Percentiles rank a stretch among this genome's conserved stretches.
phyloP scores from a whole-genome alignment of 2,329 filamentous ascomycete species.

The Microthyrium microscopicum region DNA sequence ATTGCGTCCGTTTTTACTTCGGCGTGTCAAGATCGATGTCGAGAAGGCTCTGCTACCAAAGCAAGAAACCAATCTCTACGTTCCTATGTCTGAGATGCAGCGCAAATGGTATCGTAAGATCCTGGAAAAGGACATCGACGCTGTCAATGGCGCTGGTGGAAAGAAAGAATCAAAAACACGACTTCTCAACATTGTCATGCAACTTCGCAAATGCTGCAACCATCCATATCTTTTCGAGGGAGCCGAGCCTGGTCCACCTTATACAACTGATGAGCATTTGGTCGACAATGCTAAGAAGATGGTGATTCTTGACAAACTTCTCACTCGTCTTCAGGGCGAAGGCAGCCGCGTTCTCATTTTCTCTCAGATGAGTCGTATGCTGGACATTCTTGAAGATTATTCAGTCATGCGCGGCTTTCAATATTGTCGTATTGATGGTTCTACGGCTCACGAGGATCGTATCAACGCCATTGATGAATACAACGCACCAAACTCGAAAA shows the following conservation, averaged over 20 bases:
- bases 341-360: constrained; percentile 96
- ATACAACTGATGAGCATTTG: constrained; percentile 94
- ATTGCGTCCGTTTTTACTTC: constrained; percentile 79
- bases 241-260: constrained; percentile 89
- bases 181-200: constrained; percentile 97
- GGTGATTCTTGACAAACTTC: constrained; percentile 84
- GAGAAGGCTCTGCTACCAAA: constrained; percentile 96
- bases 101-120: constrained; percentile 99
- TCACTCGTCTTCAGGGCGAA: constrained; percentile 66
- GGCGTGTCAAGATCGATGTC: constrained; percentile 92
- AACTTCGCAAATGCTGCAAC: constrained; percentile 96
- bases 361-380: constrained; percentile 93
- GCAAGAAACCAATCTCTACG: constrained; percentile 92
- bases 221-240: constrained; percentile 97
- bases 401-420: constrained; percentile 90
- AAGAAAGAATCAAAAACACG: constrained; percentile 97
- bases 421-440: constrained; percentile 93
- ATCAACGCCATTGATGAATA: constrained; percentile 97
- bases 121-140: constrained; percentile 95
- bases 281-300: constrained; percentile 92
- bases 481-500: constrained; percentile 89
- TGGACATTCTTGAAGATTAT: constrained; percentile 96
- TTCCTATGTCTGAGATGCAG: constrained; percentile 99
- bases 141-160: constrained; percentile 88
- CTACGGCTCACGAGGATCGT: constrained; percentile 92